Conservation (phyloP, 441 rosid genomes). For the Adansonia grandidieri region DNA sequence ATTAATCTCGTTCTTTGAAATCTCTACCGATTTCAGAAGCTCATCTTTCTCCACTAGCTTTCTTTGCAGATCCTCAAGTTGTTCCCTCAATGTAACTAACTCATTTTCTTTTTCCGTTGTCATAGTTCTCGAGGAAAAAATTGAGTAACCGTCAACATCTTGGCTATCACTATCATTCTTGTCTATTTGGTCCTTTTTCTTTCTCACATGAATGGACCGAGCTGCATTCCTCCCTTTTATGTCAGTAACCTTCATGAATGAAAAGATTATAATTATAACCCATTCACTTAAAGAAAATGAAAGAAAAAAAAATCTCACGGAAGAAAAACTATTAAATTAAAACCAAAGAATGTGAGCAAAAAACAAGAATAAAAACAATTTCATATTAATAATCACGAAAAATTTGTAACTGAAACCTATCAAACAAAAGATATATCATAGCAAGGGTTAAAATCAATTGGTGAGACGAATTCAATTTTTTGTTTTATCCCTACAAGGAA, state of each 20-base stretch:
- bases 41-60: slow-evolving; percentile 82
- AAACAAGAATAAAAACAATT: neutral
- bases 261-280: slow-evolving; percentile 13
- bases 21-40: slow-evolving; percentile 65
- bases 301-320: neutral
- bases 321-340: neutral
- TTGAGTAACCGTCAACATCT: slow-evolving; percentile 52
- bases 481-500: neutral
- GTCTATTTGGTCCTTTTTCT: slow-evolving; percentile 63
- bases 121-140: slow-evolving; percentile 51
- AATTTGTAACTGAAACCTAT: neutral
- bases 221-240: slow-evolving; percentile 62
- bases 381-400: neutral
- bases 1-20: slow-evolving; percentile 49
- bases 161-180: slow-evolving; percentile 43
- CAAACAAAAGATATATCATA: neutral
- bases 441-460: neutral
- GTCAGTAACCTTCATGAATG: slow-evolving; percentile 46
- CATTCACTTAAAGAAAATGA: slow-evolving; percentile 12
- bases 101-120: slow-evolving; percentile 61
- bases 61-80: slow-evolving; percentile 71
- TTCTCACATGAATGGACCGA: slow-evolving; percentile 61
- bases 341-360: neutral
- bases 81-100: slow-evolving; percentile 57
- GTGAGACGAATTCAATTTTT: neutral